phyloP scores from a whole-genome alignment of 495 filamentous ascomycete genomes.

The Bathelium albidoporum region DNA sequence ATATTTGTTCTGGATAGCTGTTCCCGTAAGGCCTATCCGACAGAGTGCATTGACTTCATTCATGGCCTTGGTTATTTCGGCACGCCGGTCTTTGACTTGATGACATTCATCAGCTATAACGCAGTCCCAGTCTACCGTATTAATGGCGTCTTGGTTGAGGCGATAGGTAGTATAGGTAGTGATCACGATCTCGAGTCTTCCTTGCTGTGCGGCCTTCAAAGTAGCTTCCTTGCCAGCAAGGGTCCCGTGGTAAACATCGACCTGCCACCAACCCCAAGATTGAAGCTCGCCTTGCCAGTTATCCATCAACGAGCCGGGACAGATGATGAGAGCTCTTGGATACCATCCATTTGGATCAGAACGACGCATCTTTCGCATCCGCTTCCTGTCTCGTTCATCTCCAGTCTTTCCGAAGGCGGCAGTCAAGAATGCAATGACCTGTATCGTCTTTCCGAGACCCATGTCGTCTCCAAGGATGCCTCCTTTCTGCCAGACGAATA shows the following conservation, averaged over 20 bases:
- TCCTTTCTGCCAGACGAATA: conserved; percentile 87
- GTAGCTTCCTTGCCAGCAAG: conserved; percentile 55
- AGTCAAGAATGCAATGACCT: conserved; percentile 89
- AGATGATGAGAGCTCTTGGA: conserved; percentile 75
- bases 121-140: conserved; percentile 86
- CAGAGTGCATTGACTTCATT: conserved; percentile 87
- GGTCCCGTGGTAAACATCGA: conserved; percentile 68
- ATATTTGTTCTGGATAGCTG: conserved; percentile 96
- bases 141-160: conserved; percentile 61
- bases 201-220: conserved; percentile 61
- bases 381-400: conserved; percentile 75
- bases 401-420: conserved; percentile 92
- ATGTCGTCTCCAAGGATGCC: conserved; percentile 93
- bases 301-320: conserved; percentile 74
- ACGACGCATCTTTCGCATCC: conserved; percentile 83
- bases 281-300: conserved; percentile 84
- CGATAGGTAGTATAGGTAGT: conserved; percentile 90
- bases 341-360: conserved; percentile 56
- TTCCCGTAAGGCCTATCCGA: conserved; percentile 86
- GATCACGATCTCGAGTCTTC: conserved; percentile 76
- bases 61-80: conserved; percentile 77
- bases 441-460: conserved; percentile 94
- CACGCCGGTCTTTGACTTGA: conserved; percentile 67
- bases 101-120: conserved; percentile 98
- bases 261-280: conserved; percentile 93